A percentile compares a stretch with the other conserved stretches of the same genome.
phyloP scores from a whole-genome alignment of 371 early-diverging fungal species.

The Entomophthora muscae region DNA sequence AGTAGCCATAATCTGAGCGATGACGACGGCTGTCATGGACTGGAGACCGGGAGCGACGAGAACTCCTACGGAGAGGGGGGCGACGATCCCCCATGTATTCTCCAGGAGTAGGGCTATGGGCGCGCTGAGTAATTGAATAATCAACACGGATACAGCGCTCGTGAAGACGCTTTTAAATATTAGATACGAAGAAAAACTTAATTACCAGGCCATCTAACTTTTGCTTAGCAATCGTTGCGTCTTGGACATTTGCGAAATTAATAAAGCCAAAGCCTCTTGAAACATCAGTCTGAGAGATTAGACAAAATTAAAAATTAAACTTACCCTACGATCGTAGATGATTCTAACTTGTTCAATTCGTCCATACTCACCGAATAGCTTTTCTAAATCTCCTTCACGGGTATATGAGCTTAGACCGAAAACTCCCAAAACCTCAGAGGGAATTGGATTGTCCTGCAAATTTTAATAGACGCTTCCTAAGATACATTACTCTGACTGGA shows the following conservation, averaged over 20 bases:
- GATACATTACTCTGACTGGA: neutral
- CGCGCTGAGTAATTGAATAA: constrained; percentile 41
- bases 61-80: neutral
- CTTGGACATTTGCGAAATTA: constrained; percentile 23
- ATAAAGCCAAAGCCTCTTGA: constrained; percentile 48
- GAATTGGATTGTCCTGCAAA: constrained; percentile 12
- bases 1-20: neutral
- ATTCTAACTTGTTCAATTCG: neutral
- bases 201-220: constrained; percentile 29
- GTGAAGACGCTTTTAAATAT: constrained; percentile 31
- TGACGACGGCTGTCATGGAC: neutral
- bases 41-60: neutral
- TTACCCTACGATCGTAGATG: constrained; percentile 4
- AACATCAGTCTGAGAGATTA: constrained; percentile 20
- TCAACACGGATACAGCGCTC: constrained; percentile 63
- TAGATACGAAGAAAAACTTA: neutral
- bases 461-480: too few species aligned
- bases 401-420: constrained; percentile 5
- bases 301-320: neutral
- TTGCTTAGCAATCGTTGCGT: constrained; percentile 30
- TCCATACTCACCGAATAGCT: neutral
- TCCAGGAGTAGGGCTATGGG: constrained; percentile 52
- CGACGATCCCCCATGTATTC: constrained; percentile 36
- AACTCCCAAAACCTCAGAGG: constrained; percentile 2
- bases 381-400: constrained; percentile 2